phyloP scores from a whole-genome alignment of 2,329 filamentous ascomycete genomes.

The Clonostachys rosea region DNA sequence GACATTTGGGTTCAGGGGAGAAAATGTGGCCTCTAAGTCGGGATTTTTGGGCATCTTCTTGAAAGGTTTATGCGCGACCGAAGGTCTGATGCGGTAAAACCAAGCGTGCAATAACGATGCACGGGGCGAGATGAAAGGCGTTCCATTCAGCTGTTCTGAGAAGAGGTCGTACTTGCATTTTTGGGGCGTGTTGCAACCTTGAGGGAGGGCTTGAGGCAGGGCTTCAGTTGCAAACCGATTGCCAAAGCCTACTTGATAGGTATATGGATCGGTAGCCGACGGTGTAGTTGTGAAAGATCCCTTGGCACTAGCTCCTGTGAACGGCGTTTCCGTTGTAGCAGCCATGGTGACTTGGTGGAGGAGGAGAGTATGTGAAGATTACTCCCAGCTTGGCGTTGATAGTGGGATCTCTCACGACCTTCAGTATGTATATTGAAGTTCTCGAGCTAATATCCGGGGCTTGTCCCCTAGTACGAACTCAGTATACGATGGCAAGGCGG shows the following conservation, averaged over 20 bases:
- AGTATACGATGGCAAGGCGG: no score
- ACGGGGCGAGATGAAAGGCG: slow-evolving; percentile 22
- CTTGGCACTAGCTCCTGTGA: slow-evolving; percentile 9
- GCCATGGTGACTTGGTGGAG: neutral
- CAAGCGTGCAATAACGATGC: slow-evolving; percentile 22
- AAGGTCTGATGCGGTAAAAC: slow-evolving; percentile 24
- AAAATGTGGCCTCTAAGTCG: slow-evolving; percentile 29
- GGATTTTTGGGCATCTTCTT: slow-evolving; percentile 12
- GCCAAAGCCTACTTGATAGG: slow-evolving; percentile 53
- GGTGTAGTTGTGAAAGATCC: slow-evolving; percentile 11
- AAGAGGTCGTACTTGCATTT: slow-evolving; percentile 33
- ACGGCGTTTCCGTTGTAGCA: neutral
- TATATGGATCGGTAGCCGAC: slow-evolving; percentile 29
- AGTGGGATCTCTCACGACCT: no score
- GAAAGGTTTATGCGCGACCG: slow-evolving; percentile 18
- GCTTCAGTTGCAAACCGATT: slow-evolving; percentile 44
- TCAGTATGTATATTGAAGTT: no score
- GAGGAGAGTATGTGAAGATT: no score
- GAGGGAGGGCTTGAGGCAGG: slow-evolving; percentile 36
- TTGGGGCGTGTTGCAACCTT: slow-evolving; percentile 38
- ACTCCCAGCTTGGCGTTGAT: no score
- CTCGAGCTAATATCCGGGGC: no score
- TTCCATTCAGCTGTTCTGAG: slow-evolving; percentile 42
- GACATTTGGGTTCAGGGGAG: slow-evolving; percentile 37
- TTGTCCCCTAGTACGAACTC: no score